phyloP scores from a whole-genome alignment of 257 asterid species.

The Oldenlandia corymbosa region DNA sequence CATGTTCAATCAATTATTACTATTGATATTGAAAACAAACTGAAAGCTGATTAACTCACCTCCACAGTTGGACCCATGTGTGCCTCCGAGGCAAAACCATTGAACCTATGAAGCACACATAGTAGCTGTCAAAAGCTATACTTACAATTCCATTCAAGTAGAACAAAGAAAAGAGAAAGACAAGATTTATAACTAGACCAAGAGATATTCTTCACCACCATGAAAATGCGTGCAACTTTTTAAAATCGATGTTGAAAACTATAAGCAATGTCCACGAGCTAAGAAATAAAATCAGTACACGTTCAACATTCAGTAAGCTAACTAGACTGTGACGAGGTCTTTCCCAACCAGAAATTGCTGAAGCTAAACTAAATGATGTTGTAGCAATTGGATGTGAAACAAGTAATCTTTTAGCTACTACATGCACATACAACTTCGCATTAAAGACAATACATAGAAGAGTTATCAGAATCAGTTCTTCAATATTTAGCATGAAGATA shows the following conservation, averaged over 20 bases:
- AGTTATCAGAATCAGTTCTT: conserved; percentile 10
- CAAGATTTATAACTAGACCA: neutral
- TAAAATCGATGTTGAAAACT: neutral
- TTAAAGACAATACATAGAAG: neutral
- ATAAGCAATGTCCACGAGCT: neutral
- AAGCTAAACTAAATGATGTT: no score
- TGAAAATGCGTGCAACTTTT: neutral
- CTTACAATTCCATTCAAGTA: neutral
- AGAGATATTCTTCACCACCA: neutral
- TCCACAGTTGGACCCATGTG: conserved; percentile 93
- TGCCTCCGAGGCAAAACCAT: conserved; percentile 94
- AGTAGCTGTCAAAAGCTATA: neutral
- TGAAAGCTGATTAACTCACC: conserved; percentile 37
- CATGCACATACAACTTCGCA: neutral
- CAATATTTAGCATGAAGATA: conserved; percentile 20
- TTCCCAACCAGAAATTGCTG: no score
- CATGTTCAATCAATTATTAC: neutral
- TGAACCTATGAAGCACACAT: conserved; percentile 48
- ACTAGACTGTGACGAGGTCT: no score
- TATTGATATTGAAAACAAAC: neutral
- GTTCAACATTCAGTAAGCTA: no score
- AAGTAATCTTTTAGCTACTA: neutral
- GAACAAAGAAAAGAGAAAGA: neutral
- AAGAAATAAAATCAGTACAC: no score
- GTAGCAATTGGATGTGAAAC: neutral